These are phyloP conservation scores for Pichia insulana DNA, from an alignment of 805 yeast species.

Conservation along the genomic window DNA sequence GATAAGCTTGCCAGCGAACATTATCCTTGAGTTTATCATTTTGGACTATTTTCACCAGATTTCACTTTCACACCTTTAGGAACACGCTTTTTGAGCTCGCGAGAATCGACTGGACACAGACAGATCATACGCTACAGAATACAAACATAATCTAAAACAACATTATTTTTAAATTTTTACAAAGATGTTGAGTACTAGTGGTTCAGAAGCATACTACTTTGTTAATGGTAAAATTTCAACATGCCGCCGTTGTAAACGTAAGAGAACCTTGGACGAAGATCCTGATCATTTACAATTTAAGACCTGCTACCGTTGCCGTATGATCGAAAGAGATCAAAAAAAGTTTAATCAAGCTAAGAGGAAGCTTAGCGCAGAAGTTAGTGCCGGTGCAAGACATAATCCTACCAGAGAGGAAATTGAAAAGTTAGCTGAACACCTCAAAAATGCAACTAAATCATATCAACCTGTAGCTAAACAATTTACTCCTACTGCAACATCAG, in stretches of 20 bases:
- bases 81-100: background rate
- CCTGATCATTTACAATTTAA: slow-evolving; percentile 48
- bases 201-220: slow-evolving; percentile 14
- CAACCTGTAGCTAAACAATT: slow-evolving; percentile 9
- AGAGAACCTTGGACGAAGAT: slow-evolving; percentile 47
- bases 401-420: slow-evolving; percentile 15
- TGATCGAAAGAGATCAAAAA: slow-evolving; percentile 39
- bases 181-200: background rate
- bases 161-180: too few relatives aligned
- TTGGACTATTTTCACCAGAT: background rate
- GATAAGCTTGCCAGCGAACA: too few relatives aligned
- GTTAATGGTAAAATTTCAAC: slow-evolving; percentile 29
- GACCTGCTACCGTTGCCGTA: slow-evolving; percentile 51
- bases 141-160: background rate
- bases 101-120: background rate
- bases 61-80: background rate
- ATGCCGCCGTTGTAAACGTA: slow-evolving; percentile 51
- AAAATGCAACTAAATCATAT: slow-evolving; percentile 8
- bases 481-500: slow-evolving; percentile 14
- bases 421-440: slow-evolving; percentile 13
- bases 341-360: slow-evolving; percentile 22
- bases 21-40: too few relatives aligned
- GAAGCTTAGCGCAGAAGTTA: slow-evolving; percentile 14
- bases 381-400: slow-evolving; percentile 12
- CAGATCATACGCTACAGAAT: background rate